These are phyloP conservation scores for Bryopsis sp. DNA, from an alignment of 139 green algal species.

Conservation along the genomic window DNA sequence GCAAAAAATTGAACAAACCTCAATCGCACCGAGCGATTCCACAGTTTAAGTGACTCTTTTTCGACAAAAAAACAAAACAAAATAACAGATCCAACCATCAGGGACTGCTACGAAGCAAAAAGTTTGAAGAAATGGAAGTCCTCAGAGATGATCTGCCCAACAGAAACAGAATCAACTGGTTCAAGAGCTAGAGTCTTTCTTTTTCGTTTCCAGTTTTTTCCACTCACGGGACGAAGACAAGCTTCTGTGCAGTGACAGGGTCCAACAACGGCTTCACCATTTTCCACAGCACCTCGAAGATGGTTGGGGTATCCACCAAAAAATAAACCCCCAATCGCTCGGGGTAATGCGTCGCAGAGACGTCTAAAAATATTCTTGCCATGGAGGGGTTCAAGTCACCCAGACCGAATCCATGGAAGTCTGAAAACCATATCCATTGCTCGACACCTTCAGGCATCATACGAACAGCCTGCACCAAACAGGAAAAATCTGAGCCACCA, in stretches of 20 bases:
- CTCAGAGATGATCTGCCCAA: background rate
- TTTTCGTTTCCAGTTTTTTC: background rate
- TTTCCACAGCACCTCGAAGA: slow-evolving; percentile 61
- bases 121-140: background rate
- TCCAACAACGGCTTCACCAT: slow-evolving; percentile 51
- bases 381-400: slow-evolving; percentile 45
- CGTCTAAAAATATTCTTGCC: slow-evolving; percentile 52
- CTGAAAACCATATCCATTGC: slow-evolving; percentile 62
- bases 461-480: slow-evolving; percentile 4
- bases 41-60: background rate
- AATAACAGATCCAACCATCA: background rate
- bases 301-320: slow-evolving; percentile 46
- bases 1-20: background rate
- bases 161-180: background rate
- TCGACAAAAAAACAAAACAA: background rate
- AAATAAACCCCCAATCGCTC: slow-evolving; percentile 63
- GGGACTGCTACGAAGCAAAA: background rate
- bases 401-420: slow-evolving; percentile 60
- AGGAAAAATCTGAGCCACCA: too few species aligned
- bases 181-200: background rate
- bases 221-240: slow-evolving; percentile 24
- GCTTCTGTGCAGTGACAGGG: slow-evolving; percentile 58
- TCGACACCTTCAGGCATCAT: slow-evolving; percentile 49
- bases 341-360: slow-evolving; percentile 59
- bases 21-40: background rate